Evolutionary conservation across 2,329 filamentous ascomycete genomes (phyloP).

Genomic region (Alternaria tenuissima): DNA sequence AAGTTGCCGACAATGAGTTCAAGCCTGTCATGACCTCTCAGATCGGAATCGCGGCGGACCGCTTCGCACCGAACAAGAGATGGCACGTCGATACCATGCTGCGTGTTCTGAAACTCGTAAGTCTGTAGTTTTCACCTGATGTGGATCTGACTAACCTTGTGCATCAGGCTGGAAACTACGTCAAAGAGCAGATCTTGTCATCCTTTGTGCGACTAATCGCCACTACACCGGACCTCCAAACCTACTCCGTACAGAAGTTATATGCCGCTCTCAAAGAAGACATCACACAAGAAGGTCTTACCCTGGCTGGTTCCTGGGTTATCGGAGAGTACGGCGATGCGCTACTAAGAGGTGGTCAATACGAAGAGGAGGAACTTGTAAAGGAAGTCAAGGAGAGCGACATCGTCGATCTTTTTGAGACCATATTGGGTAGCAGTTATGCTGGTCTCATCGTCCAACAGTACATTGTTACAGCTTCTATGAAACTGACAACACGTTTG

Average conservation of each 20-base stretch:
- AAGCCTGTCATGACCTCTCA: slow-evolving; percentile 98
- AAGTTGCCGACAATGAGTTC: slow-evolving; percentile 98
- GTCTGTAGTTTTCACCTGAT: slow-evolving; percentile 8
- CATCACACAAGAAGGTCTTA: slow-evolving; percentile 96
- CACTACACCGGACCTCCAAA: slow-evolving; percentile 92
- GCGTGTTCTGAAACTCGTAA: slow-evolving; percentile 79
- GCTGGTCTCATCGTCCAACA: slow-evolving; percentile 90
- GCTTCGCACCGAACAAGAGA: slow-evolving; percentile 94
- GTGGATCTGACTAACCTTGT: slow-evolving; percentile 17
- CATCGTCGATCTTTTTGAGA: slow-evolving; percentile 89
- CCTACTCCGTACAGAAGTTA: slow-evolving; percentile 94
- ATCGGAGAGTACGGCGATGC: slow-evolving; percentile 97
- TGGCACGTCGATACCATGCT: slow-evolving; percentile 99
- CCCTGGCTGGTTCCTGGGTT: slow-evolving; percentile 92
- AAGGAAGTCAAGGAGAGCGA: slow-evolving; percentile 85
- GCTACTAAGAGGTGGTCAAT: slow-evolving; percentile 86
- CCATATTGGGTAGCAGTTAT: slow-evolving; percentile 93
- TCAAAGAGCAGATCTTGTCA: slow-evolving; percentile 96
- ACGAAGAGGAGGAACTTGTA: slow-evolving; percentile 92
- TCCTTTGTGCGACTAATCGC: slow-evolving; percentile 96
- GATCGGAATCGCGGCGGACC: slow-evolving; percentile 95
- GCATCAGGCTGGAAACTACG: slow-evolving; percentile 81
- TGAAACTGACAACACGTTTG: slow-evolving; percentile 92
- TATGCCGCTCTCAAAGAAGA: slow-evolving; percentile 92
- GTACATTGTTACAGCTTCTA: slow-evolving; percentile 93